Conservation (phyloP, 139 green algal species). For the Yamagishiella unicocca region DNA sequence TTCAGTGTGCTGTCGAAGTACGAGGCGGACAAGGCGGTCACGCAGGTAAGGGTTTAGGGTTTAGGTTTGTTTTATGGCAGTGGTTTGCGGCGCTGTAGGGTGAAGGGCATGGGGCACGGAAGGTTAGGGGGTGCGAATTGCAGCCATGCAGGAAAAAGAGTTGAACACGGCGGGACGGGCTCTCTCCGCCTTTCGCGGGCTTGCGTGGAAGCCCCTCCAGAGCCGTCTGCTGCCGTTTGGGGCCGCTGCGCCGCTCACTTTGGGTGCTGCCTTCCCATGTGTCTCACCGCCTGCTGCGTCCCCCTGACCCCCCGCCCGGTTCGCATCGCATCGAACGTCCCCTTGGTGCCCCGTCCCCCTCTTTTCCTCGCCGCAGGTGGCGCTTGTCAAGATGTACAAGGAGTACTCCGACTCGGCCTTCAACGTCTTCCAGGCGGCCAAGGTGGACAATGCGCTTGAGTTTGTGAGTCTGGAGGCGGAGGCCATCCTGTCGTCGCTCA, state of each 20-base stretch:
- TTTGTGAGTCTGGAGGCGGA: slow-evolving; percentile 42
- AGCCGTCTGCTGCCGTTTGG: background rate
- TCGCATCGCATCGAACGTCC: too few species aligned
- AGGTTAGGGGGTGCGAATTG: too few species aligned
- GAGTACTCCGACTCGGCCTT: slow-evolving; percentile 67
- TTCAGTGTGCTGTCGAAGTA: slow-evolving; percentile 53
- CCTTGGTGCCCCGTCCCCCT: too few species aligned
- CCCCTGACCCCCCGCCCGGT: background rate
- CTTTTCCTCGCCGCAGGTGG: slow-evolving; percentile 20
- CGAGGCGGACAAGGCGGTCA: slow-evolving; percentile 41
- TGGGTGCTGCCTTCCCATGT: background rate
- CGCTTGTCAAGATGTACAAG: slow-evolving; percentile 73
- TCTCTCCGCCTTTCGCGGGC: too few species aligned
- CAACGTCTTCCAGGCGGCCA: slow-evolving; percentile 35
- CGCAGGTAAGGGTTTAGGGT: slow-evolving; percentile 11
- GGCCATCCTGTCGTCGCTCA: slow-evolving; percentile 50
- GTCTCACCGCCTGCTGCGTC: background rate
- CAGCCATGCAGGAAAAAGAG: too few species aligned
- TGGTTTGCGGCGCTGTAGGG: too few species aligned
- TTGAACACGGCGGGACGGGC: too few species aligned
- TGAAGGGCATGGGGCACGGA: too few species aligned
- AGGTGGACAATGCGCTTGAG: slow-evolving; percentile 15
- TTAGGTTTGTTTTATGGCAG: too few species aligned
- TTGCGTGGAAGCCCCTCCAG: too few species aligned
- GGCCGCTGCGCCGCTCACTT: background rate